Evolutionary conservation across 192 early-diverging fungal genomes (phyloP).

Genomic region (Pilobolus umbonatus): DNA sequence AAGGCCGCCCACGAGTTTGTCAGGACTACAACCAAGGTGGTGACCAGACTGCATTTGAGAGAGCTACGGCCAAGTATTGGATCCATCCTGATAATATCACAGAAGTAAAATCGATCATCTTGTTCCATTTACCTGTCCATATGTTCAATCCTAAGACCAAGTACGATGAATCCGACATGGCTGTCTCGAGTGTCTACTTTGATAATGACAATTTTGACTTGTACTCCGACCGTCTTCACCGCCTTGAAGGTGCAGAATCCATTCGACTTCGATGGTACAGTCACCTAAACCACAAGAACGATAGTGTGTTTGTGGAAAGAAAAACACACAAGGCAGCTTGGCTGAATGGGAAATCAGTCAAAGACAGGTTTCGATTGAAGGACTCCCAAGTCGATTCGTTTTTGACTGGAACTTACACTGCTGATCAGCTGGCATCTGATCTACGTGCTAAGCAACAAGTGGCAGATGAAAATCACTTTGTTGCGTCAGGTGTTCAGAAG

Average conservation of each 20-base stretch:
- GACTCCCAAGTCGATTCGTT: constrained; percentile 28
- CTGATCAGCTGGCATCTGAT: constrained; percentile 56
- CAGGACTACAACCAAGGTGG: constrained; percentile 16
- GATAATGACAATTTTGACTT: constrained; percentile 33
- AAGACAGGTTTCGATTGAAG: constrained; percentile 31
- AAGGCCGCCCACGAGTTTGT: constrained; percentile 11
- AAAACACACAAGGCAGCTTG: constrained; percentile 37
- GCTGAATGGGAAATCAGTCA: constrained; percentile 30
- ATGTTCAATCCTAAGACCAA: constrained; percentile 43
- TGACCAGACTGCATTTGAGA: constrained; percentile 59
- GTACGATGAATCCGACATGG: constrained; percentile 42
- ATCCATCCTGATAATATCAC: constrained; percentile 40
- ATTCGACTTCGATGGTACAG: constrained; percentile 57
- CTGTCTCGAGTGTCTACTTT: constrained; percentile 34
- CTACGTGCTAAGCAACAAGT: constrained; percentile 58
- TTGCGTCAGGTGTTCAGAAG: constrained; percentile 24
- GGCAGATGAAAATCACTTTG: constrained; percentile 56
- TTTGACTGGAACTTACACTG: constrained; percentile 9
- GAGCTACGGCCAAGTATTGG: constrained; percentile 64
- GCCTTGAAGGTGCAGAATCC: constrained; percentile 32
- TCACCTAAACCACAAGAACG: background rate
- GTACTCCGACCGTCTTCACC: constrained; percentile 30
- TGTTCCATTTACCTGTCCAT: constrained; percentile 32
- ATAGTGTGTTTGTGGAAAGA: constrained; percentile 29
- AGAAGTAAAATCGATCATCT: constrained; percentile 35